Evolutionary conservation across 2,329 filamentous ascomycete species (phyloP), one percentile per base, ranked within the genome.

Genomic region (Trichoderma lentiforme): DNA sequence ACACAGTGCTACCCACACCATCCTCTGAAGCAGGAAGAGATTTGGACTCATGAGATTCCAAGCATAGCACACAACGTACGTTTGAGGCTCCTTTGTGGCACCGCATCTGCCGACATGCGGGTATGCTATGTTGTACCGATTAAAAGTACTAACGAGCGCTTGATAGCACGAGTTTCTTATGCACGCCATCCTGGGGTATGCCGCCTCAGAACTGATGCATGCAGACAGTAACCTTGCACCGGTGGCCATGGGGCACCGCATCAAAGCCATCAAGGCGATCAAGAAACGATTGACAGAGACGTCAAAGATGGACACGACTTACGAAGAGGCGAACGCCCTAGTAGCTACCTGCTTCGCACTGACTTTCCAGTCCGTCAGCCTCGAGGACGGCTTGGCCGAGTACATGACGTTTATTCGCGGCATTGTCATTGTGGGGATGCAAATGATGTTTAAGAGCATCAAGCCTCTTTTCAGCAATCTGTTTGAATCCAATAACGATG

Each of bases 21-120:
- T 28, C 90, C 91, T 0, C 80, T 92, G 21, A 90, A 89, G 53
- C 89, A 90, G 73, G 89, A 92, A 74, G 83, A 86, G 8, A 84
- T 91, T 15, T 93, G 91, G 91, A 88, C 88, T 7, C 89, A 90
- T 30, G 86, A 90, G 71, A 86, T 93, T 11, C 90, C 91, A 0
- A 88, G 88, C 73, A 86, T 92, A 71, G 90, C 90, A 1, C 89
- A 92, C 74, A 89, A 88, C 72, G 90, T 90, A 83, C 32, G 86
- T 78, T 8, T 21, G 11, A 61, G 18, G 3, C 9, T 39, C 56
- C 18, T 6, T 2, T 36, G 56, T 39, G 26, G 24, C 5, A 7
- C 15, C 26, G 12, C 43, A 18, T 14, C 15, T 32, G 15, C 6
- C 2, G 6, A 12, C 14, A 0, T 18, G 74, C 74, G 66, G 77